Evolutionary conservation across 208 protist species (phyloP).

Genomic region (Kentomonas sorsogonicus): DNA sequence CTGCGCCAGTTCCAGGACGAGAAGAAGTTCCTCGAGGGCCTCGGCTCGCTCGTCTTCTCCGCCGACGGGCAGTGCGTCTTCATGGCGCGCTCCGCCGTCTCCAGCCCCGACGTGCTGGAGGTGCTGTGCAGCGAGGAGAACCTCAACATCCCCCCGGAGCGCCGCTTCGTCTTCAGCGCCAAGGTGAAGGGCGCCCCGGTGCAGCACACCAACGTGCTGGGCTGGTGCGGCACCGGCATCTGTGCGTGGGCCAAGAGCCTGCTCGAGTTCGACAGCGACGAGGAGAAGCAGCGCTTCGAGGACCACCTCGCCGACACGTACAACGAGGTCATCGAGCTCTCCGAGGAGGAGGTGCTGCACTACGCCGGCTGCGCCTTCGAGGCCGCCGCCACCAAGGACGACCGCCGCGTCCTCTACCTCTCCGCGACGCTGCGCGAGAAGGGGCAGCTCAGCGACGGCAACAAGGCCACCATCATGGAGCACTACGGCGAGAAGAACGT

Average conservation of each 20-base stretch:
- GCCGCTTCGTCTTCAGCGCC: constrained; percentile 50
- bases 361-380: constrained; percentile 68
- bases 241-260: constrained; percentile 63
- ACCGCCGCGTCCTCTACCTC: constrained; percentile 38
- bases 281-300: constrained; percentile 49
- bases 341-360: constrained; percentile 35
- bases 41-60: constrained; percentile 54
- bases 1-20: constrained; percentile 45
- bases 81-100: constrained; percentile 50
- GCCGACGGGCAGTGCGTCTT: constrained; percentile 62
- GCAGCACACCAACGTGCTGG: constrained; percentile 69
- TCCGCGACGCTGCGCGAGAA: constrained; percentile 50
- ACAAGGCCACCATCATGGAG: constrained; percentile 25
- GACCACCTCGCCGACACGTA: constrained; percentile 47
- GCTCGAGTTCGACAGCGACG: constrained; percentile 43
- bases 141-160: constrained; percentile 60
- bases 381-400: constrained; percentile 12
- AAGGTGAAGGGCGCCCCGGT: constrained; percentile 8
- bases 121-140: constrained; percentile 53
- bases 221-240: constrained; percentile 73
- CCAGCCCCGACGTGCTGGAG: constrained; percentile 51
- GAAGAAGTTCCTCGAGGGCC: constrained; percentile 53
- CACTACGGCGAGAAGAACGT: constrained; percentile 67
- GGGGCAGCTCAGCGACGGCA: constrained; percentile 22
- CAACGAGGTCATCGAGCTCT: constrained; percentile 52